Percentiles rank a stretch among this genome's conserved stretches.
phyloP scores from a whole-genome alignment of 140 eudicot genomes.

The Oenanthe javanica region DNA sequence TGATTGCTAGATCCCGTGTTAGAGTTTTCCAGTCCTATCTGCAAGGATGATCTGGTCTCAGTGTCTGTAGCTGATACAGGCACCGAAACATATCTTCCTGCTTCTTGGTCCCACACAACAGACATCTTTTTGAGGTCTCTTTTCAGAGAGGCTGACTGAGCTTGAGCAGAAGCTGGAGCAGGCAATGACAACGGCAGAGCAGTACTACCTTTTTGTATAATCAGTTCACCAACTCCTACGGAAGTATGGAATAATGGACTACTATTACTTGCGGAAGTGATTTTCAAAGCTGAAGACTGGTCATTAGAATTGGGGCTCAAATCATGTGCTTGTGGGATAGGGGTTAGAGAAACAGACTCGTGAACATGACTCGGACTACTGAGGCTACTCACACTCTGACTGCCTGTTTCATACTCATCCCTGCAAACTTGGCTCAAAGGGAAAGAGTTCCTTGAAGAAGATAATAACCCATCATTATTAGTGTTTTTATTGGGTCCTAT shows the following conservation, averaged over 20 bases:
- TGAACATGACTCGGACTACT: conserved; percentile 67
- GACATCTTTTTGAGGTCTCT: neutral
- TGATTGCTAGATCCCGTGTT: conserved; percentile 1
- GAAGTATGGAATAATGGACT: neutral
- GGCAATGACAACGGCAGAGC: neutral
- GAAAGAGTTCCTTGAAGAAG: conserved; percentile 40
- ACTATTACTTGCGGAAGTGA: neutral
- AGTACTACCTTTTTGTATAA: neutral
- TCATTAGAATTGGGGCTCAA: neutral
- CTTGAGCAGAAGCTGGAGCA: conserved; percentile 31
- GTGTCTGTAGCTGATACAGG: conserved; percentile 16
- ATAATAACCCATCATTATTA: conserved; percentile 29
- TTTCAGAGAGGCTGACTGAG: neutral
- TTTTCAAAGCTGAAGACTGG: conserved; percentile 2
- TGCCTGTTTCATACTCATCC: conserved; percentile 69
- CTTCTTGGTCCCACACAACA: conserved; percentile 72
- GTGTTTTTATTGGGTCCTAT: conserved; percentile 33
- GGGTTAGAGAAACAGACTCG: conserved; percentile 48
- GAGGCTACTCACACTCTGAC: conserved; percentile 63
- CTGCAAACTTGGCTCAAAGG: conserved; percentile 74
- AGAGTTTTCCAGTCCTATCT: conserved; percentile 1
- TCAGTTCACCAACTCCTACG: neutral
- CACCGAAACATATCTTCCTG: conserved; percentile 69
- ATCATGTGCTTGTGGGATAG: conserved; percentile 38
- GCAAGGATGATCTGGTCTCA: neutral